phyloP scores from a whole-genome alignment of 148 eudicot species.

The Talinum fruticosum region DNA sequence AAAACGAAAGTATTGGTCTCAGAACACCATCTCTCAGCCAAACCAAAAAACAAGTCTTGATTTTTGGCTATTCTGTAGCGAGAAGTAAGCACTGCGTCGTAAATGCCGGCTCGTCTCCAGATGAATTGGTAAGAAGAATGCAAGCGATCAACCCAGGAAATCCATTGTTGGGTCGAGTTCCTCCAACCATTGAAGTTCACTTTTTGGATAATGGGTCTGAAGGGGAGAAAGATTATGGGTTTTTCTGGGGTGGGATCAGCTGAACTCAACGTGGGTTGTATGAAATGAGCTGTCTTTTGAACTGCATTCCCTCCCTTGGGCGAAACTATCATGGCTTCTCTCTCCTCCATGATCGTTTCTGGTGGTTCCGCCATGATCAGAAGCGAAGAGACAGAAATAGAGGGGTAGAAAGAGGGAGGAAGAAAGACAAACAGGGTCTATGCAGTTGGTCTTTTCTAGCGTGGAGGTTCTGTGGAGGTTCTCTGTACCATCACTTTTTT shows the following conservation, averaged over 20 bases:
- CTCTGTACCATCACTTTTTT: no score
- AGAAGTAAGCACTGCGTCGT: conserved; percentile 34
- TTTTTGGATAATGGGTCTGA: conserved; percentile 14
- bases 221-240: conserved; percentile 14
- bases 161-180: conserved; percentile 21
- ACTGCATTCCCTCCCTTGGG: conserved; percentile 26
- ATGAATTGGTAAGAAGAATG: conserved; percentile 1
- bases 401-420: neutral
- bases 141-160: conserved; percentile 36
- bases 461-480: no score
- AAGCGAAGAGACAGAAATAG: no score
- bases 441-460: no score
- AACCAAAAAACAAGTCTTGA: conserved; percentile 33
- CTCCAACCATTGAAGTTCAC: conserved; percentile 37
- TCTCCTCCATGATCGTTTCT: conserved; percentile 17
- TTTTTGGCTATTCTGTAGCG: conserved; percentile 20
- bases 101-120: conserved; percentile 38
- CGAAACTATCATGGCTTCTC: conserved; percentile 15
- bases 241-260: conserved; percentile 5
- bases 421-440: no score
- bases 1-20: conserved; percentile 44
- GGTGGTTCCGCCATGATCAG: conserved; percentile 18
- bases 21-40: conserved; percentile 47
- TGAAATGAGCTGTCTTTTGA: conserved; percentile 18
- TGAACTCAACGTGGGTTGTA: conserved; percentile 20